These are phyloP conservation scores for Sisymbrium irio DNA, from an alignment of 345 rosid species.

Conservation along the genomic window DNA sequence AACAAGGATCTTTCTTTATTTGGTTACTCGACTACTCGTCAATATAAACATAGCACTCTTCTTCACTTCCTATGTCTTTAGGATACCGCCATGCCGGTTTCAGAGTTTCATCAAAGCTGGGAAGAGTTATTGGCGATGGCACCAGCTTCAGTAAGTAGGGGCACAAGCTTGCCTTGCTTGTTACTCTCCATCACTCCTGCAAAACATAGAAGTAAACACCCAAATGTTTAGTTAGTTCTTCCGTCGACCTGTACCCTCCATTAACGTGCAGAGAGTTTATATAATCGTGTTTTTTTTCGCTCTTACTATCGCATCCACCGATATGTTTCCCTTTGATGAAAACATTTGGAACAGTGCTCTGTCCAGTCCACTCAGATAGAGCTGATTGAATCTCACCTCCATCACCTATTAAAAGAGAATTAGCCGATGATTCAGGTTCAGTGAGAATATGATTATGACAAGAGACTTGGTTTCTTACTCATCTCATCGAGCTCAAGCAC, in stretches of 20 bases:
- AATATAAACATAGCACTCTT: neutral
- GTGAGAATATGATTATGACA: neutral
- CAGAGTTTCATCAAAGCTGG: slow-evolving; percentile 33
- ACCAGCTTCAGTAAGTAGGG: slow-evolving; percentile 58
- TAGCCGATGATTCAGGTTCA: neutral
- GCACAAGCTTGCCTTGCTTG: slow-evolving; percentile 51
- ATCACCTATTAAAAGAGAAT: slow-evolving; percentile 16
- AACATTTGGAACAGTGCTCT: slow-evolving; percentile 58
- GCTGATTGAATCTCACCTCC: slow-evolving; percentile 47
- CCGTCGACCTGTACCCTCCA: neutral
- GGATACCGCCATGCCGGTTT: neutral
- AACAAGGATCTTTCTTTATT: neutral
- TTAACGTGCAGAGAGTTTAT: neutral
- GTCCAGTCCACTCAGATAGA: slow-evolving; percentile 59
- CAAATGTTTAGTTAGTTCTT: neutral
- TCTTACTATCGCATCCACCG: slow-evolving; percentile 68
- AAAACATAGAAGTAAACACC: neutral
- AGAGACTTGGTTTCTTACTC: slow-evolving; percentile 20
- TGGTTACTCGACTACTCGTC: neutral
- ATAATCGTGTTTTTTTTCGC: neutral
- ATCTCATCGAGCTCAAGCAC: slow-evolving; percentile 33
- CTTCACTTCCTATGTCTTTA: neutral
- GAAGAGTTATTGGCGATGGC: slow-evolving; percentile 47
- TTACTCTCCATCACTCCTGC: slow-evolving; percentile 55
- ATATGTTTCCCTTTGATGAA: slow-evolving; percentile 67